Evolutionary conservation across 345 rosid genomes (phyloP), one percentile per base, ranked within the genome.

Genomic region (Draba incana): DNA sequence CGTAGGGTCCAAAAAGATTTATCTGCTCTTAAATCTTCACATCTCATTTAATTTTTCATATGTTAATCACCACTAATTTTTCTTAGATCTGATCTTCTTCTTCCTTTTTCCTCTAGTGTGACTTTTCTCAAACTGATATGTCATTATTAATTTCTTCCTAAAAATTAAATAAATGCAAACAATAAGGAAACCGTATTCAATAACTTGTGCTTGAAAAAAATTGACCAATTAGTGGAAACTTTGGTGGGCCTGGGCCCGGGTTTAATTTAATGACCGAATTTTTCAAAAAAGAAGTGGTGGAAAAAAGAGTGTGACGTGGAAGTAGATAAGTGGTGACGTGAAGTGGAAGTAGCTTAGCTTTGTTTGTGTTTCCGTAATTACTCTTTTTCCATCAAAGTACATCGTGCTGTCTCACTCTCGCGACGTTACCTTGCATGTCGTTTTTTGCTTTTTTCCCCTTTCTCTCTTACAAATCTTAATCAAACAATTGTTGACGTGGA

Each of bases 261-360:
- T 28, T 28, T 56, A 41, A 57, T 28, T 72, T 20, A 58, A 33
- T 50, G 71, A 58, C 45, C 46, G 10, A 47, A 51, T 38, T 49
- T 8, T 2, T 27, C 1, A 30, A 43, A 56, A 53, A 71, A 58
- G 55, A 73, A 65, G 61, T 65, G 77, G 77, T 73, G 77, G 67
- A 39, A 58, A 66, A 42, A 33, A 33, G 48, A 66, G 55, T 58
- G 71, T 66, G 71, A 73, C 71, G 77, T 66, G 62, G 61, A 66
- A 73, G 77, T 31, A 73, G 66, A 73, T 73, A 66, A 73, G 77
- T 73, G 71, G 66, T 64, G 60, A 41, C 37, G 77, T 49, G 60
- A 65, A 38, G 64, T 64, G 69, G 53, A 63, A 16, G 45, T 35
- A 35, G 72, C n/a, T 50, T 65, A 7, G 72, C 10, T 50, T 51